Evolutionary conservation across 2,329 filamentous ascomycete species (phyloP).

Genomic region (Pseudocercospora pini-densiflorae): DNA sequence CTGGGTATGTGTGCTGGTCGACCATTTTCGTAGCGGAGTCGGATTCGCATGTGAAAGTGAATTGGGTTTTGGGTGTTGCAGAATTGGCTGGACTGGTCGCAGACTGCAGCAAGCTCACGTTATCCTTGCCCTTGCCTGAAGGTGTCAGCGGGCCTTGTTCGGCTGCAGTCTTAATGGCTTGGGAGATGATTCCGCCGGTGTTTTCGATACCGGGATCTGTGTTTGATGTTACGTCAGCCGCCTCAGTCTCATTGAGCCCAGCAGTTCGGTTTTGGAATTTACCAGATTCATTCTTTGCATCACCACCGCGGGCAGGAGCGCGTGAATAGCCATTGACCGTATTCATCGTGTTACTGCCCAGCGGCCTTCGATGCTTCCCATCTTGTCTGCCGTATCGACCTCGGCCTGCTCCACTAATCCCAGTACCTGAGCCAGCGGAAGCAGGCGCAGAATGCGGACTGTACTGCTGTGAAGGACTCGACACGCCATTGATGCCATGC

Average conservation of each 20-base stretch:
- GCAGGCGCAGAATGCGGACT: slow-evolving; percentile 58
- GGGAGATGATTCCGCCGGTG: slow-evolving; percentile 78
- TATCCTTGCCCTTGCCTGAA: slow-evolving; percentile 70
- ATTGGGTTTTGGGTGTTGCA: slow-evolving; percentile 78
- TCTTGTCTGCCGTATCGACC: slow-evolving; percentile 75
- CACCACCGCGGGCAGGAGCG: slow-evolving; percentile 24
- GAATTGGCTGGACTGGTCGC: slow-evolving; percentile 54
- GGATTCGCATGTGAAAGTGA: slow-evolving; percentile 95
- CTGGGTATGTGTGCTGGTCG: slow-evolving; percentile 35
- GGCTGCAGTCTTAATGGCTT: slow-evolving; percentile 86
- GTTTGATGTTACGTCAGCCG: slow-evolving; percentile 27
- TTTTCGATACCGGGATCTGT: slow-evolving; percentile 53
- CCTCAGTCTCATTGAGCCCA: slow-evolving; percentile 11
- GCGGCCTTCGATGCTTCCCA: slow-evolving; percentile 46
- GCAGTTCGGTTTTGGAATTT: slow-evolving; percentile 21
- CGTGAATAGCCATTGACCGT: slow-evolving; percentile 47
- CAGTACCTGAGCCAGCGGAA: slow-evolving; percentile 55
- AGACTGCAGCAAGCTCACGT: slow-evolving; percentile 76
- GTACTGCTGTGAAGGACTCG: slow-evolving; percentile 54
- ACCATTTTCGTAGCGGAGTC: slow-evolving; percentile 80
- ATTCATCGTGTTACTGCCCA: slow-evolving; percentile 47
- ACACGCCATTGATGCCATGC: slow-evolving; percentile 37
- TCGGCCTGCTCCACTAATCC: slow-evolving; percentile 82
- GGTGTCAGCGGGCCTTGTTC: slow-evolving; percentile 63
- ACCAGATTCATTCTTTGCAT: slow-evolving; percentile 31